Evolutionary conservation across 495 filamentous ascomycete species (phyloP).

Genomic region (Trichoderma gamsii): DNA sequence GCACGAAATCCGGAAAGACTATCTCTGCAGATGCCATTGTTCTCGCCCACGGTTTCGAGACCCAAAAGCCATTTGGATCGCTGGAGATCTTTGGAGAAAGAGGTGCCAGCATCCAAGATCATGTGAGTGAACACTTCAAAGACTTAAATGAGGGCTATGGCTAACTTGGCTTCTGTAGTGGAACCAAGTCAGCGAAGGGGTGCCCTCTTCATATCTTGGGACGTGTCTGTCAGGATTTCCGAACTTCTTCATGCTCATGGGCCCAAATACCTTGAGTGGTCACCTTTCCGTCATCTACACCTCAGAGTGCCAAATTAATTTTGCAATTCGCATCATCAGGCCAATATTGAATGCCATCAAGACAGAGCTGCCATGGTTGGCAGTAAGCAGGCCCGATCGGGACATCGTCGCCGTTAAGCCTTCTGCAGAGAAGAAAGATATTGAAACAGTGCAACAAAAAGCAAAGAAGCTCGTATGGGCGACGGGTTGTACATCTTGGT

Average conservation of each 20-base stretch:
- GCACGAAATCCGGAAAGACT: constrained; percentile 26
- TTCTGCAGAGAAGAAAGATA: constrained; percentile 41
- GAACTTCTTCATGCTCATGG: constrained; percentile 63
- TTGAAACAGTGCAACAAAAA: constrained; percentile 34
- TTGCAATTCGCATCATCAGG: constrained; percentile 46
- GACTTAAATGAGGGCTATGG: background rate
- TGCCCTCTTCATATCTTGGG: constrained; percentile 57
- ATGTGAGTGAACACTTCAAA: constrained; percentile 16
- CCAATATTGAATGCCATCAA: constrained; percentile 41
- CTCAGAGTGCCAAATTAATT: constrained; percentile 53
- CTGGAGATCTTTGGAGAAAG: constrained; percentile 16
- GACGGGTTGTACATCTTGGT: constrained; percentile 34
- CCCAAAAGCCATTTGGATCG: background rate
- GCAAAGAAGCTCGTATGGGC: constrained; percentile 40
- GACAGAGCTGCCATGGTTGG: constrained; percentile 32
- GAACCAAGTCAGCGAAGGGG: constrained; percentile 41
- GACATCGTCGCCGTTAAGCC: constrained; percentile 27
- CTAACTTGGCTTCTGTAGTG: constrained; percentile 21
- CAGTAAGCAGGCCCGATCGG: constrained; percentile 1
- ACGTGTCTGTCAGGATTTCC: constrained; percentile 61
- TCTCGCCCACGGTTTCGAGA: constrained; percentile 50
- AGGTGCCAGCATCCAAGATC: constrained; percentile 11
- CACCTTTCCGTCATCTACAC: constrained; percentile 57
- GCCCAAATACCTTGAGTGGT: constrained; percentile 59
- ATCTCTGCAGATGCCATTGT: constrained; percentile 55